Conservation (phyloP, 225 moss, liverwort and hornwort species). For the Bryum argenteum region DNA sequence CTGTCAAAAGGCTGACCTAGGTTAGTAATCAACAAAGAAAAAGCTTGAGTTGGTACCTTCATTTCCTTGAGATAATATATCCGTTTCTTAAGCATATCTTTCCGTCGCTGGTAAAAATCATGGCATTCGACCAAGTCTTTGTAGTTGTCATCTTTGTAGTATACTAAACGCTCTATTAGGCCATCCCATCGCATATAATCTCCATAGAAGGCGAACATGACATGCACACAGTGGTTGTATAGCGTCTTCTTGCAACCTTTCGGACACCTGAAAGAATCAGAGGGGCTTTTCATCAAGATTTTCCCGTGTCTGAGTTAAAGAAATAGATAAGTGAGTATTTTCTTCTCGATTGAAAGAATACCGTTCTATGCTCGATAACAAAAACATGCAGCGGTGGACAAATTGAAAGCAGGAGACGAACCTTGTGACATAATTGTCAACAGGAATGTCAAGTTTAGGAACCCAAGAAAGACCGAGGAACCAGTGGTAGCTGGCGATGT, state of each 20-base stretch:
- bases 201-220: slow-evolving; percentile 79
- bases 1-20: background rate
- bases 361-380: background rate
- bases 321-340: background rate
- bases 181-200: slow-evolving; percentile 86
- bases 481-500: slow-evolving; percentile 64
- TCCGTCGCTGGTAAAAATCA: slow-evolving; percentile 70
- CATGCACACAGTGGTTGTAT: slow-evolving; percentile 64
- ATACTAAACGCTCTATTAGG: slow-evolving; percentile 62
- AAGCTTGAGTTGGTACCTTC: slow-evolving; percentile 45
- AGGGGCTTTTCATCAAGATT: background rate
- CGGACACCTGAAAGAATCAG: slow-evolving; percentile 45
- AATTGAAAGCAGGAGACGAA: slow-evolving; percentile 1
- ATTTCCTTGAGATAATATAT: slow-evolving; percentile 63
- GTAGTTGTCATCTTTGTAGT: slow-evolving; percentile 58
- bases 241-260: slow-evolving; percentile 73
- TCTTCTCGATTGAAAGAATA: background rate
- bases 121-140: slow-evolving; percentile 69
- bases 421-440: slow-evolving; percentile 69
- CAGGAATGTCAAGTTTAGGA: slow-evolving; percentile 61
- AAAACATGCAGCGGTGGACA: background rate
- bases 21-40: background rate
- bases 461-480: slow-evolving; percentile 64
- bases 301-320: background rate
- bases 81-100: slow-evolving; percentile 67